These are phyloP conservation scores for Postia placenta DNA, from an alignment of 768 basidiomycete genomes.

Conservation along the genomic window DNA sequence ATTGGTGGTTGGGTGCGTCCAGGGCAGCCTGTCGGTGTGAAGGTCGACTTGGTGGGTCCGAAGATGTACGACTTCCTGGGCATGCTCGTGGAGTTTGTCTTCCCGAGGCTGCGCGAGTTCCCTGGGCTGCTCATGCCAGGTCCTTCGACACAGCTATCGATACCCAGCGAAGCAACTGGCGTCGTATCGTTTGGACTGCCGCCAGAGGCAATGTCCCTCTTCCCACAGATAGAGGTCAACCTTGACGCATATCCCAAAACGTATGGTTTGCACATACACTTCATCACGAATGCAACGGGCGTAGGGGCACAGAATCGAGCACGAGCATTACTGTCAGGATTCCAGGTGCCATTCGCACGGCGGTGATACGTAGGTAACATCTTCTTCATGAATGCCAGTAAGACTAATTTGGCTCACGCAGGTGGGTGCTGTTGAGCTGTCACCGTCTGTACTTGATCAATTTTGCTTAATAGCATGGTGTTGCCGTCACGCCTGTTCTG, in stretches of 20 bases:
- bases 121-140: slow-evolving; percentile 77
- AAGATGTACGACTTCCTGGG: slow-evolving; percentile 94
- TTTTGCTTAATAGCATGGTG: too few relatives aligned
- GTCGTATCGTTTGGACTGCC: slow-evolving; percentile 88
- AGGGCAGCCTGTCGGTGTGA: slow-evolving; percentile 77
- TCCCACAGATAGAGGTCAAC: slow-evolving; percentile 96
- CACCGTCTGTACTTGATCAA: too few relatives aligned
- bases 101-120: slow-evolving; percentile 93
- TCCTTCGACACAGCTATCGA: slow-evolving; percentile 59
- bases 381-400: too few relatives aligned
- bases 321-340: slow-evolving; percentile 81
- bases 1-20: slow-evolving; percentile 81
- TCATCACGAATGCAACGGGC: slow-evolving; percentile 83
- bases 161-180: slow-evolving; percentile 74
- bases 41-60: slow-evolving; percentile 85
- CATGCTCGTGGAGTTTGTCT: slow-evolving; percentile 85
- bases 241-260: slow-evolving; percentile 80
- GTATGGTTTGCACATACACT: slow-evolving; percentile 92
- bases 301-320: slow-evolving; percentile 88
- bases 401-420: too few relatives aligned
- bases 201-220: slow-evolving; percentile 78
- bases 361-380: too few relatives aligned
- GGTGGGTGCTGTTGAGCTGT: too few relatives aligned
- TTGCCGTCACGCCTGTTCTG: too few relatives aligned
- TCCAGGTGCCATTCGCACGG: slow-evolving; percentile 83